These are phyloP conservation scores for Hypoxylon rickii DNA, from an alignment of 495 filamentous ascomycete genomes.

Conservation along the genomic window DNA sequence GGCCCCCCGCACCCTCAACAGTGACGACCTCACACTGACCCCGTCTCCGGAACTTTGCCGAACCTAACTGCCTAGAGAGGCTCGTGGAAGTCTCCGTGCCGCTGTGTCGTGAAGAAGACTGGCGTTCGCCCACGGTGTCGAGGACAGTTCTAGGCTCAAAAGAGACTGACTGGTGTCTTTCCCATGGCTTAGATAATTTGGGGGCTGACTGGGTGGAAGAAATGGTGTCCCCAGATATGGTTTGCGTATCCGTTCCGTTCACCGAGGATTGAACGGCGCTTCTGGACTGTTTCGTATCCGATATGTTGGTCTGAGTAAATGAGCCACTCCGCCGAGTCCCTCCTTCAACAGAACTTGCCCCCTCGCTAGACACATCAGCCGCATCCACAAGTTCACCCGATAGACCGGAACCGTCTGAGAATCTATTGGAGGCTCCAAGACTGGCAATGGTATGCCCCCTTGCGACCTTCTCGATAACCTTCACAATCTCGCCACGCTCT, in stretches of 20 bases:
- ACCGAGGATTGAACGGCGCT: conserved; percentile 41
- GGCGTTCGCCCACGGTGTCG: conserved; percentile 42
- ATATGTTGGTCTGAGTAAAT: conserved; percentile 55
- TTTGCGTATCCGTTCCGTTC: conserved; percentile 37
- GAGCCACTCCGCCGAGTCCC: conserved; percentile 42
- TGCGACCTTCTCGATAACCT: conserved; percentile 72
- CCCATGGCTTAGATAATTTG: conserved; percentile 42
- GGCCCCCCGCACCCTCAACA: conserved; percentile 74
- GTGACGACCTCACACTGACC: conserved; percentile 78
- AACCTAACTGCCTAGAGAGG: conserved; percentile 49
- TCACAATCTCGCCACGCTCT: conserved; percentile 70
- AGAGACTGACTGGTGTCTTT: conserved; percentile 43
- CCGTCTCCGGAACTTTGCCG: conserved; percentile 65
- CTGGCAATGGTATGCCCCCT: conserved; percentile 59
- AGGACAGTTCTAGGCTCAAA: conserved; percentile 40
- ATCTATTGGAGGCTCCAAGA: conserved; percentile 49
- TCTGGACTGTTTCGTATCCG: conserved; percentile 49
- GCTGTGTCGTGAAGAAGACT: conserved; percentile 35
- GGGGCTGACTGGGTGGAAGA: conserved; percentile 43
- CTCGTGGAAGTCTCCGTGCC: conserved; percentile 42
- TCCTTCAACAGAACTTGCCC: conserved; percentile 53
- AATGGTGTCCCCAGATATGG: conserved; percentile 41
- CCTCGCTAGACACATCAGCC: conserved; percentile 55
- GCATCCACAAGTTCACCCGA: conserved; percentile 61
- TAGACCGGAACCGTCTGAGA: conserved; percentile 58